Evolutionary conservation across 441 rosid genomes (phyloP).

Genomic region (Biscutella laevigata): DNA sequence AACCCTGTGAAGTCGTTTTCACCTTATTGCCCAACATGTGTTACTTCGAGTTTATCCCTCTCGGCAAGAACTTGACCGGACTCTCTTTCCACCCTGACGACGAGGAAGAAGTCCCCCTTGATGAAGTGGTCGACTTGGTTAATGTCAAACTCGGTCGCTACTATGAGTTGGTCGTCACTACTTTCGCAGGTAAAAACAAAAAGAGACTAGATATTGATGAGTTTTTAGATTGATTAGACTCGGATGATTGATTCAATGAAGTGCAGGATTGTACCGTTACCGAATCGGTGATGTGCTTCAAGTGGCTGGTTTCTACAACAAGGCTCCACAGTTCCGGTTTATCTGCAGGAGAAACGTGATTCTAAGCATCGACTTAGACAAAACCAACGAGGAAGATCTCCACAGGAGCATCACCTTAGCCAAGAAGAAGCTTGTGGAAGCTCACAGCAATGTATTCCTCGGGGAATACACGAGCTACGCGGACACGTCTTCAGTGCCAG

Average conservation of each 20-base stretch:
- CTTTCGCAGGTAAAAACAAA: constrained; percentile 60
- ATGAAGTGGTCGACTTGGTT: constrained; percentile 57
- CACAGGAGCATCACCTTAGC: constrained; percentile 68
- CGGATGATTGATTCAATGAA: not conserved
- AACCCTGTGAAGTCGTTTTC: constrained; percentile 69
- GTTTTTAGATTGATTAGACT: not conserved
- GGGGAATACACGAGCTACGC: constrained; percentile 85
- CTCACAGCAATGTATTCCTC: constrained; percentile 43
- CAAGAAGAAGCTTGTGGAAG: constrained; percentile 62
- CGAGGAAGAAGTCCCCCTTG: constrained; percentile 43
- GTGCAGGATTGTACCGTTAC: constrained; percentile 57
- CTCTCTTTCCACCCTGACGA: constrained; percentile 41
- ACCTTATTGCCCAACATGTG: constrained; percentile 89
- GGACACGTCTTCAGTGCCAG: constrained; percentile 70
- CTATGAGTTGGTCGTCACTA: constrained; percentile 79
- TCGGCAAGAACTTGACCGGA: constrained; percentile 59
- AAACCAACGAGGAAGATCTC: constrained; percentile 86
- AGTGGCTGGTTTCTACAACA: constrained; percentile 72
- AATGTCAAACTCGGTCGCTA: constrained; percentile 56
- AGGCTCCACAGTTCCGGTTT: constrained; percentile 79
- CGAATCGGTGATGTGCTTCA: constrained; percentile 84
- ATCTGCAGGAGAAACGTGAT: constrained; percentile 87
- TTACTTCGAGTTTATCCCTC: constrained; percentile 71
- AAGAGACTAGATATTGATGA: too few species aligned
- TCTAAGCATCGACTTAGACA: constrained; percentile 81